Base-by-base conservation (phyloP, 306 rosid genomes). In the Cercis canadensis region DNA sequence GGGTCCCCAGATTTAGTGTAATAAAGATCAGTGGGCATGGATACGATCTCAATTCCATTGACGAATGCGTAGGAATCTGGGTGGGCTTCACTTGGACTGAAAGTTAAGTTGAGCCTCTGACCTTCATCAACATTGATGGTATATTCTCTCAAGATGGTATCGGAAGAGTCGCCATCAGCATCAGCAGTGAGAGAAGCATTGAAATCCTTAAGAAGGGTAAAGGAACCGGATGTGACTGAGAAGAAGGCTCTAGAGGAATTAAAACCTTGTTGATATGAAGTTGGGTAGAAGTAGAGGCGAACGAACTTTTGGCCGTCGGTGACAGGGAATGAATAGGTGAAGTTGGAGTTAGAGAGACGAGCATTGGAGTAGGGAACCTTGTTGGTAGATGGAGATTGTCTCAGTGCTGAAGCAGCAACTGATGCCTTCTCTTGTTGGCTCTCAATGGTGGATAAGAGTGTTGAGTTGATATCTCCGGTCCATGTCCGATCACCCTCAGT, bases 21-120 rank as follows among this genome's bases (percentile, higher is more conserved):
- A 61, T 82, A 87, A 9, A 87, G 82, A 55, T 71, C 6, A 4
- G 74, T 4, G 0, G 92, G 90, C 88, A 87, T 80, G 19, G 92
- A 85, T 0, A 85, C 65, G 3, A 87, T 53, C 64, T 87, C 89
- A 19, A 87, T 87, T 47, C 86, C 89, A 7, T 84, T 87, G 31
- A 87, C 39, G 60, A 87, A 87, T 6, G 78, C 84, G 12, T 55
- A 78, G 0, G 77, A 58, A 5, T 67, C 81, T 11, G 77, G 13
- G 14, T 2, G 18, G 5, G 53, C 53, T 16, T 49, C 39, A 14
- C 44, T 52, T 1, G 85, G 81, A 3, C 7, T 49, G 80, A 84
- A 84, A 0, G 69, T 68, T n/a, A 84, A 45, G 16, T 56, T 64
- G 12, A 79, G n/a, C 16, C 39, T 82, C 46, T 45, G 64, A 5